Base-by-base conservation (phyloP, 306 rosid species). In the Trifolium pratense region DNA sequence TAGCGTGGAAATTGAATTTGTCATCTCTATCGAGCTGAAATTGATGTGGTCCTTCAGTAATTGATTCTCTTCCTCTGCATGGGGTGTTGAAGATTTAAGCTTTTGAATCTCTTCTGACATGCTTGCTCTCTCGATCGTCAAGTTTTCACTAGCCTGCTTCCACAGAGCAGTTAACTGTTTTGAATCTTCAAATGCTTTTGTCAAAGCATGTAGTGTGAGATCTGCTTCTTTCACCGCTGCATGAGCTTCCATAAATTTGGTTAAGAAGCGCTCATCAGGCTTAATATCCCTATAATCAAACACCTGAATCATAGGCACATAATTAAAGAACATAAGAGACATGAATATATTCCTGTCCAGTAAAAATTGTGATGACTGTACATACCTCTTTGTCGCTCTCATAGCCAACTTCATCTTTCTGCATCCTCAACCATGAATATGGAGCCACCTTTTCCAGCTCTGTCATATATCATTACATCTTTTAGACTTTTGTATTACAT, bases 221-320 rank as follows among this genome's bases (percentile, higher is more conserved):
- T 93, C 98, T 58, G 96, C 97, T 77, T 91, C 98, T 77, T 77
- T 87, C 45, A 91, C 86, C 46, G 90, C 89, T 15, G 78, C 82
- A 71, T 82, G 84, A 42, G 92, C 89, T 84, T 93, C 92, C 84
- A 89, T 86, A 78, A 93, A 91, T 69, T 86, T 86, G 74, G 65
- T 78, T 4, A 91, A 67, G 84, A 90, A 85, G 63, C 86, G 65
- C 57, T 71, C 74, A 49, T 77, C 83, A 49, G 73, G 74, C 13
- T 80, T 78, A 39, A 36, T 64, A 42, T 83, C 84, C 32, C 63
- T 69, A 69, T 73, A 77, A 26, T 57, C 70, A 60, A 52, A 75
- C 67, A 76, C 87, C 98, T 93, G 91, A 71, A 53, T 40, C 69
- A 73, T 23, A 26, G 66, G 7, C 76, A 70, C 49, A 64, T 29